Evolutionary conservation across 73 alveolate species (phyloP).

Genomic region (Halteria grandinella): DNA sequence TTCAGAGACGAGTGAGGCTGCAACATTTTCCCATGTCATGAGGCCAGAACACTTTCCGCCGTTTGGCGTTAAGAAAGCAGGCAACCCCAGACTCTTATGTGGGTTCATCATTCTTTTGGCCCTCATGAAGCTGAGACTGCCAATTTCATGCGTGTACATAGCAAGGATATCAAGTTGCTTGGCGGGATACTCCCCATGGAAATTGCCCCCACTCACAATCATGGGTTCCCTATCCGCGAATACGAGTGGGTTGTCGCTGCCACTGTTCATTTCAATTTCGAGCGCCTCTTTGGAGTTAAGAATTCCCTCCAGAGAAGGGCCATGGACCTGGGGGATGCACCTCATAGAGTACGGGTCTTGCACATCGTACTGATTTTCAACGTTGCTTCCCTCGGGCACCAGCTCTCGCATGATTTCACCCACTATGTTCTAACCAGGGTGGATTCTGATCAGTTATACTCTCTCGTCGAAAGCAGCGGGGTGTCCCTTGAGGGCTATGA

Average conservation of each 20-base stretch:
- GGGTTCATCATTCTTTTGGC: slow-evolving; percentile 58
- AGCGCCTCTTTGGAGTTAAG: slow-evolving; percentile 19
- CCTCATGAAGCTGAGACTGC: slow-evolving; percentile 46
- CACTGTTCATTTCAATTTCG: slow-evolving; percentile 70
- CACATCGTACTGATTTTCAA: slow-evolving; percentile 30
- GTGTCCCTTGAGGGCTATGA: slow-evolving; percentile 35
- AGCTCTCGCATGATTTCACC: slow-evolving; percentile 57
- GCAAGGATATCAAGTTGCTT: slow-evolving; percentile 56
- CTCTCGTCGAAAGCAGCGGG: slow-evolving; percentile 50
- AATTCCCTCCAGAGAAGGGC: slow-evolving; percentile 57
- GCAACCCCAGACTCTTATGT: slow-evolving; percentile 42
- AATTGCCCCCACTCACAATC: slow-evolving; percentile 70
- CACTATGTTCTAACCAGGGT: slow-evolving; percentile 36
- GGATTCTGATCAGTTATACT: slow-evolving; percentile 45
- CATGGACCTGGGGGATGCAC: slow-evolving; percentile 59
- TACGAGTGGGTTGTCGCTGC: slow-evolving; percentile 73
- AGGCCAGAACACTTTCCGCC: slow-evolving; percentile 69
- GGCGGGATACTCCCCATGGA: slow-evolving; percentile 81
- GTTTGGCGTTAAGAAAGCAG: slow-evolving; percentile 57
- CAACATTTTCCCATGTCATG: slow-evolving; percentile 69
- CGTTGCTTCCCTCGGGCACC: slow-evolving; percentile 10
- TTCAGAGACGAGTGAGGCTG: slow-evolving; percentile 78
- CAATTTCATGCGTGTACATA: slow-evolving; percentile 49
- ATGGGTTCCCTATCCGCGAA: slow-evolving; percentile 52
- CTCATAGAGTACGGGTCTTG: slow-evolving; percentile 62